Conservation (phyloP, 75 land plant genomes). For the Pinus albicaulis region DNA sequence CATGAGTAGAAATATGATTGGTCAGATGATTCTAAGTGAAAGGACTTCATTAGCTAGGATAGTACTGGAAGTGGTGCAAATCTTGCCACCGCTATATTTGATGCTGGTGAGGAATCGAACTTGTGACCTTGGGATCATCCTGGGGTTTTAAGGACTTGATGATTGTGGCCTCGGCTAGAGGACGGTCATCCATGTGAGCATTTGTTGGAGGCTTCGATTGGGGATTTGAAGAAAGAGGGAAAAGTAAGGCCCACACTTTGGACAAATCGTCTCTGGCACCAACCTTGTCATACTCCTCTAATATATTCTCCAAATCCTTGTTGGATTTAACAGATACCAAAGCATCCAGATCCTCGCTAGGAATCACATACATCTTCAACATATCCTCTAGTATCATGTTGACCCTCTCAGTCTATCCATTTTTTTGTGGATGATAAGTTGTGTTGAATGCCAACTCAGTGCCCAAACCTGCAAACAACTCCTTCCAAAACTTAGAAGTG, state of each 20-base stretch:
- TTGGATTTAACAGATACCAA: constrained; percentile 63
- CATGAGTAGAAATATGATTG: neutral
- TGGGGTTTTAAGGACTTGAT: neutral
- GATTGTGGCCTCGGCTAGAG: neutral
- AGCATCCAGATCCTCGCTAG: constrained; percentile 69
- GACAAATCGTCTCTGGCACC: neutral
- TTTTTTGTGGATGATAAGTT: too few species aligned
- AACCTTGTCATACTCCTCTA: constrained; percentile 51
- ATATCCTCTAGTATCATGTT: too few species aligned
- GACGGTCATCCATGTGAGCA: too few species aligned
- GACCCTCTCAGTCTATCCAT: too few species aligned
- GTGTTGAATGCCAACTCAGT: too few species aligned
- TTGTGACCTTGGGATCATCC: neutral
- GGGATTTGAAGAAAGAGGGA: neutral
- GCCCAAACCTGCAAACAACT: too few species aligned
- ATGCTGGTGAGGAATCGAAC: neutral
- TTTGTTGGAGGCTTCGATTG: too few species aligned
- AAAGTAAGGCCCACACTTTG: neutral
- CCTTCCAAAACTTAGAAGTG: too few species aligned
- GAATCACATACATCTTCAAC: too few species aligned
- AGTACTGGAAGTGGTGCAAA: too few species aligned
- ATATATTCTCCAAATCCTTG: constrained; percentile 62
- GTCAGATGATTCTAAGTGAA: neutral
- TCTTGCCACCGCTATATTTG: too few species aligned
- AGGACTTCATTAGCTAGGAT: too few species aligned